A percentile compares a stretch with the other conserved stretches of the same genome.
Conservation (phyloP, 306 rosid genomes). For the Dryas drummondii region DNA sequence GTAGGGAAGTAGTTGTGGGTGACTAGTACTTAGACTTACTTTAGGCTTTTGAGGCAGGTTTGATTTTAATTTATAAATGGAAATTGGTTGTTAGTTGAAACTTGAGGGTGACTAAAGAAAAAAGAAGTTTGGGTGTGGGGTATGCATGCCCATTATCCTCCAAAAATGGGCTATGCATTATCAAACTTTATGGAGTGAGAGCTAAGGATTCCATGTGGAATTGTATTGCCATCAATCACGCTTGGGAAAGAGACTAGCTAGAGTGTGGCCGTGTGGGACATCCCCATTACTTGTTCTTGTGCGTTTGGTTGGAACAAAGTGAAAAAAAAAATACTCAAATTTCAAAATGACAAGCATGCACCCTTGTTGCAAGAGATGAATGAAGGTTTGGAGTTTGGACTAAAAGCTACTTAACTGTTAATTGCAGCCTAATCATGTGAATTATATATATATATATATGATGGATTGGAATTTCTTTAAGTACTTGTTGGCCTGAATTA, state of each 20-base stretch:
- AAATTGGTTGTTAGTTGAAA: slow-evolving; percentile 40
- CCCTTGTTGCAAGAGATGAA: slow-evolving; percentile 3
- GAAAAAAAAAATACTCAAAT: slow-evolving; percentile 2
- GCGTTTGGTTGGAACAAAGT: slow-evolving; percentile 28
- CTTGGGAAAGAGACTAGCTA: slow-evolving; percentile 31
- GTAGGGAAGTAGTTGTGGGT: too few relatives aligned
- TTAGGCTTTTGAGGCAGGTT: too few relatives aligned
- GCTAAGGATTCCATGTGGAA: slow-evolving; percentile 44
- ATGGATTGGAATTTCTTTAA: slow-evolving; percentile 24
- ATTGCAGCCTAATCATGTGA: slow-evolving; percentile 25
- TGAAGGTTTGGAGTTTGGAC: slow-evolving; percentile 23
- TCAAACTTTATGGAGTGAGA: slow-evolving; percentile 29
- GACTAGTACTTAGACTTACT: too few relatives aligned
- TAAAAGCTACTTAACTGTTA: slow-evolving; percentile 28
- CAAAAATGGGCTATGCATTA: slow-evolving; percentile 30
- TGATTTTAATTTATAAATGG: slow-evolving; percentile 3
- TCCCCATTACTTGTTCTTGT: slow-evolving; percentile 29
- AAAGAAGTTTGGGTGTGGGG: slow-evolving; percentile 44
- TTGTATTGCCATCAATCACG: slow-evolving; percentile 63
- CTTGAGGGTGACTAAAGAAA: slow-evolving; percentile 62
- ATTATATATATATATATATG: slow-evolving; percentile 7
- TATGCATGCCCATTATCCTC: slow-evolving; percentile 48
- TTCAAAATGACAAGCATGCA: slow-evolving; percentile 34
- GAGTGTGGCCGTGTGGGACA: slow-evolving; percentile 16
- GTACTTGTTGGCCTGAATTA: slow-evolving; percentile 27